Percentiles rank a stretch among this genome's conserved stretches.
phyloP scores from a whole-genome alignment of 768 basidiomycete species.

The Melanogaster broomeanus region DNA sequence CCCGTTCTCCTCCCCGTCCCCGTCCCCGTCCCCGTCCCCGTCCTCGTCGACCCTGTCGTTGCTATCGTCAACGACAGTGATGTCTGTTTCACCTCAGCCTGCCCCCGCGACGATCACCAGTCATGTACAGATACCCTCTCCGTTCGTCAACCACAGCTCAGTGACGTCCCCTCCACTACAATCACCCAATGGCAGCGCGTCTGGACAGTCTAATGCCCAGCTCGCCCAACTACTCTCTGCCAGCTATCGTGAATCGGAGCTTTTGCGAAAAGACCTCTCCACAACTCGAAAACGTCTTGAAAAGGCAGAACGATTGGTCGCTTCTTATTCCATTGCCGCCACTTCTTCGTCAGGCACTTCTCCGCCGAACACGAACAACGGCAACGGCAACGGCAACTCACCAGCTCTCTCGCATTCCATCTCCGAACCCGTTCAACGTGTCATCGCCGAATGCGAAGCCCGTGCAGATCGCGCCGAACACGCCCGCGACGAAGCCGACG shows the following conservation, averaged over 20 bases:
- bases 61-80: slow-evolving; percentile 1
- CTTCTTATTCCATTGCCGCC: slow-evolving; percentile 25
- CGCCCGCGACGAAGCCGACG: slow-evolving; percentile 57
- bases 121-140: background rate
- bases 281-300: slow-evolving; percentile 47
- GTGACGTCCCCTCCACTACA: slow-evolving; percentile 9
- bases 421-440: slow-evolving; percentile 36
- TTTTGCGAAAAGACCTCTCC: slow-evolving; percentile 50
- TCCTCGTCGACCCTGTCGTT: background rate
- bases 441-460: slow-evolving; percentile 48
- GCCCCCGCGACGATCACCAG: slow-evolving; percentile 1
- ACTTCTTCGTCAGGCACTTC: slow-evolving; percentile 17
- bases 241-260: slow-evolving; percentile 54
- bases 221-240: slow-evolving; percentile 59
- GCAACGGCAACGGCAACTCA: slow-evolving; percentile 10
- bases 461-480: slow-evolving; percentile 52
- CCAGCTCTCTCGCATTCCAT: slow-evolving; percentile 10
- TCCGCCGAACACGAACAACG: slow-evolving; percentile 17
- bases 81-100: slow-evolving; percentile 24
- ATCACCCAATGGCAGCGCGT: slow-evolving; percentile 17
- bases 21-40: too few relatives aligned
- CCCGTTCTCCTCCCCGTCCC: too few relatives aligned
- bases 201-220: slow-evolving; percentile 43
- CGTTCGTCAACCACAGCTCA: background rate
- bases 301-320: slow-evolving; percentile 49